Evolutionary conservation across 1,284 basidiomycete genomes (phyloP), one percentile per base, ranked within the genome.

Genomic region (Cryptococcus hybrid): DNA sequence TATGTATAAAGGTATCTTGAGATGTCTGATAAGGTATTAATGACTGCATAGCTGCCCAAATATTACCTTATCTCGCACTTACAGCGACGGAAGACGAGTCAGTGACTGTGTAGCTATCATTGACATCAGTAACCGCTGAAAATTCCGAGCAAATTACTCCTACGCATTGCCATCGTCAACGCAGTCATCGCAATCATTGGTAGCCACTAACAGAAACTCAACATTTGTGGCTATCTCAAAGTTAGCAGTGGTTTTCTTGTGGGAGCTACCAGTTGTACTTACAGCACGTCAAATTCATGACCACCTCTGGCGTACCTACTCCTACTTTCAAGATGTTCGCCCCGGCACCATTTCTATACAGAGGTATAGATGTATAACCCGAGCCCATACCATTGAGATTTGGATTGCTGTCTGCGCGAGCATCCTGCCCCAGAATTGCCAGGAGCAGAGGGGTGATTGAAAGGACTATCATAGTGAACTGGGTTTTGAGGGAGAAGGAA

Each of bases 271-370:
- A 30, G 39, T 18, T 40, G 13, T 24, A 65, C 75, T 67, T 45
- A 77, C 74, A 68, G 11, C 70, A 49, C 3, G 74, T 74, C 47
- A 78, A 54, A 44, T 74, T 71, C 44, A 75, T 45, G 3, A 57
- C 43, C 35, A 68, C 65, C 9, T 58, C 55, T n/a, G 68, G 69
- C 2, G 61, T 69, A 8, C 75, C 75, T 4, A 76, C 44, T 0
- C 58, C 60, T 0, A 70, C 62, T 5, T 52, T 50, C n/a, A 78
- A 52, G 1, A 70, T 62, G 50, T 75, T 76, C 3, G 65, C 69
- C 0, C 69, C 70, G 1, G 63, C 66, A 1, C 60, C 67, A 3
- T 62, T 61, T 4, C 74, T 62, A 42, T 63, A 69, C 7, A 78
- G 55, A 1, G 68, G 66, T 7, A 75, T 54, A 1, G 65, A 39